These are phyloP conservation scores for Penicillium canariense DNA, from an alignment of 495 filamentous ascomycete genomes.

Conservation along the genomic window DNA sequence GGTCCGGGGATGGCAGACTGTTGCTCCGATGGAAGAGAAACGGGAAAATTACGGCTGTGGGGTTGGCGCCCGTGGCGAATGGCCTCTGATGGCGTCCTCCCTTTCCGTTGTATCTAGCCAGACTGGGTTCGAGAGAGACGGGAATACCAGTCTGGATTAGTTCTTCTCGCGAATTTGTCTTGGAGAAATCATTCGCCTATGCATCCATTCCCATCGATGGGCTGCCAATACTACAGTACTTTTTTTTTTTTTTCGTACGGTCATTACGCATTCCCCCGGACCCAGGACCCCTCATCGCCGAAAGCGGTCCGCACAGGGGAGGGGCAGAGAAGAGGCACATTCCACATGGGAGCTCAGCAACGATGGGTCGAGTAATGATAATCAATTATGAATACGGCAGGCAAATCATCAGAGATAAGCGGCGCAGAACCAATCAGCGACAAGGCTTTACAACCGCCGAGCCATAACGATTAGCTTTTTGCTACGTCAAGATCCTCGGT, in stretches of 20 bases:
- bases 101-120: no score
- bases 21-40: slow-evolving; percentile 16
- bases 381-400: slow-evolving; percentile 30
- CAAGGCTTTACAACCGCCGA: slow-evolving; percentile 32
- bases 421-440: slow-evolving; percentile 31
- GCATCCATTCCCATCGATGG: no score
- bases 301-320: slow-evolving; percentile 1
- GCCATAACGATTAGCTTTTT: slow-evolving; percentile 40
- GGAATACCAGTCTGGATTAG: background rate
- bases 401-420: slow-evolving; percentile 40
- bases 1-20: slow-evolving; percentile 30
- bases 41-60: slow-evolving; percentile 33
- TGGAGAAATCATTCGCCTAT: background rate
- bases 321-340: slow-evolving; percentile 4
- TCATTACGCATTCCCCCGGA: background rate
- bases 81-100: slow-evolving; percentile 3
- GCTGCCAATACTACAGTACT: no score
- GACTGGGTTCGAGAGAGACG: background rate
- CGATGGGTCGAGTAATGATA: slow-evolving; percentile 24
- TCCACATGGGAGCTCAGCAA: slow-evolving; percentile 9
- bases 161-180: background rate
- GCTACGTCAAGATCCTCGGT: slow-evolving; percentile 40
- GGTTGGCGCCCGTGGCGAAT: slow-evolving; percentile 33
- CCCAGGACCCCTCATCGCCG: slow-evolving; percentile 2
- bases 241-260: background rate